Base-by-base conservation (phyloP, 2,329 filamentous ascomycete genomes). In the Penicillium sp. region DNA sequence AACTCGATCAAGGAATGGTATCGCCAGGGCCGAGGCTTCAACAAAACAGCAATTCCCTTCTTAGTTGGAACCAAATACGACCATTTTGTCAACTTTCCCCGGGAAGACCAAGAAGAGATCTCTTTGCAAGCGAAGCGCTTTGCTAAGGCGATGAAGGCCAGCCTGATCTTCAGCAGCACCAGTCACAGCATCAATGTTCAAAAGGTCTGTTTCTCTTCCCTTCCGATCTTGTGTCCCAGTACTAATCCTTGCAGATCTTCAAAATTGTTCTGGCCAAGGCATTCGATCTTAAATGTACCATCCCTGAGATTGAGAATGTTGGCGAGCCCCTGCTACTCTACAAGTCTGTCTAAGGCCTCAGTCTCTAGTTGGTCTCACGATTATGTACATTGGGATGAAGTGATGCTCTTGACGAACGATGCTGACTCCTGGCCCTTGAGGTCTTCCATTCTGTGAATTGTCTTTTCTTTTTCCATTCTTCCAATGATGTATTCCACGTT, bases 1-100 rank as follows among this genome's bases (percentile, higher is more conserved):
- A 99, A 99, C 79, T 96, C 91, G 70, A 98, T 99, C 82, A 99
- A 99, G 81, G 95, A 99, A 75, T 99, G 95, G 95, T 99, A 99
- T 74, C 86, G 95, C 54, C 95, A 99, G 77, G 95, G 95, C 48
- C 86, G 95, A 63, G 95, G 95, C 24, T 99, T 99, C 83, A 99
- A 99, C 83, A 99, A 99, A 83, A 99, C 95, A 14, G 95, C 95
- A n/a, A 99, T 99, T 65, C 95, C 95, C 0, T 96, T 99, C 70
- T 78, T 99, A 24, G 91, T 99, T 19, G 95, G 95, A 58, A 99
- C 95, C 35, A 99, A 99, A 77, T 99, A 98, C 75, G 95, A 99
- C 70, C 95, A 98, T 73, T 99, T 99, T 79, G 93, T 99, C 77
- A 99, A 98, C 78, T 97, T 99, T 70, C 93, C 95, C 0, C 85